Conservation (phyloP, 1,284 basidiomycete species). For the Cryptococcus sp. region DNA sequence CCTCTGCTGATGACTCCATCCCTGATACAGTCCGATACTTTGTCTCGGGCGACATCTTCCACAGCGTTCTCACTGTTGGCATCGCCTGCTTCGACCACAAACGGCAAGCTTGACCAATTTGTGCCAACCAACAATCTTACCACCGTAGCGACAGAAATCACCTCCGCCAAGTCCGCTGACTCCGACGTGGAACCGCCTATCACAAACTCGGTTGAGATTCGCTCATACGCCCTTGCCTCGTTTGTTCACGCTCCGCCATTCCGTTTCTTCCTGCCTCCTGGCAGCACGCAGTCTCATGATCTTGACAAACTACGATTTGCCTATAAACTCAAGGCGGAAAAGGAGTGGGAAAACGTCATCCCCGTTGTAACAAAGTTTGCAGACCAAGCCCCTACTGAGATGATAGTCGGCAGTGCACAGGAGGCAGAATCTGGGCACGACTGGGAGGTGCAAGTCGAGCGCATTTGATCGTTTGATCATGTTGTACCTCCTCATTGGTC, state of each 20-base stretch:
- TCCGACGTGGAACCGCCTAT: neutral
- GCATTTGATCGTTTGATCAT: neutral
- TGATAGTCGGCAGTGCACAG: neutral
- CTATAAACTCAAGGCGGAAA: constrained; percentile 2
- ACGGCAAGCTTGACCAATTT: neutral
- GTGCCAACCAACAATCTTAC: neutral
- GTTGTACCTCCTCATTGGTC: neutral
- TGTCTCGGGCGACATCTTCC: constrained; percentile 15
- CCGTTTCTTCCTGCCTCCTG: constrained; percentile 14
- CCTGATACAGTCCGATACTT: constrained; percentile 5
- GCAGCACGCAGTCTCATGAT: neutral
- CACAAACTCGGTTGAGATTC: constrained; percentile 10
- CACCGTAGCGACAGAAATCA: neutral
- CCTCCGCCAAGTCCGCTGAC: neutral
- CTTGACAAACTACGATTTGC: constrained; percentile 4
- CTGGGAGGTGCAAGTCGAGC: constrained; percentile 17
- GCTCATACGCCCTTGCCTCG: constrained; percentile 16
- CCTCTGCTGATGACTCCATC: neutral
- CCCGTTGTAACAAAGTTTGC: neutral
- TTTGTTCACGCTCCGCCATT: constrained; percentile 13
- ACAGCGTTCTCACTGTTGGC: constrained; percentile 12
- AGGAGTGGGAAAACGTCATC: constrained; percentile 8
- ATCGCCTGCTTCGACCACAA: constrained; percentile 4
- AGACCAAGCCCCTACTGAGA: neutral
- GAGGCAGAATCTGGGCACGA: neutral